phyloP scores from a whole-genome alignment of 768 basidiomycete genomes.

The Crucibulum laeve region DNA sequence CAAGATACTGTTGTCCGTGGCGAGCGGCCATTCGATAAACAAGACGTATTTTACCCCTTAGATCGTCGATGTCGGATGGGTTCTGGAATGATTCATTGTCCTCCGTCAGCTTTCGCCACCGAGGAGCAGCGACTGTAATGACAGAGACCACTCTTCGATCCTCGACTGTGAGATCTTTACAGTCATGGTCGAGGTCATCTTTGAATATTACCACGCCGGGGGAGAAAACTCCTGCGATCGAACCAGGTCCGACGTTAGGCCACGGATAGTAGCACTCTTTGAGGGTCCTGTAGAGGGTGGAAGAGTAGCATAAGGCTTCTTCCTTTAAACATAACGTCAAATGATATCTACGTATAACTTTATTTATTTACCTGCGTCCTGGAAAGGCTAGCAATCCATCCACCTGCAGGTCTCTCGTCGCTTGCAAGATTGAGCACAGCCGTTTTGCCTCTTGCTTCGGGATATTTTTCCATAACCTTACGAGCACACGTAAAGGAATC shows the following conservation, averaged over 20 bases:
- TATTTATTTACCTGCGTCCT: slow-evolving; percentile 24
- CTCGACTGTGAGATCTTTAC: slow-evolving; percentile 23
- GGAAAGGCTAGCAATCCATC: slow-evolving; percentile 22
- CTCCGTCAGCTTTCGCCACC: slow-evolving; percentile 22
- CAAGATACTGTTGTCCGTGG: slow-evolving; percentile 28
- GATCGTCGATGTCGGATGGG: slow-evolving; percentile 22
- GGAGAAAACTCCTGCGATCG: slow-evolving; percentile 35
- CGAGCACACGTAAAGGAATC: slow-evolving; percentile 35
- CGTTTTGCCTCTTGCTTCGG: slow-evolving; percentile 19
- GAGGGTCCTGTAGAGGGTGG: slow-evolving; percentile 38
- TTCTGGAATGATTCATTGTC: slow-evolving; percentile 17
- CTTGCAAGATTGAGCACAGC: slow-evolving; percentile 37
- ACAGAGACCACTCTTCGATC: slow-evolving; percentile 37
- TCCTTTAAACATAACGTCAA: slow-evolving; percentile 20
- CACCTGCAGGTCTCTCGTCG: slow-evolving; percentile 25
- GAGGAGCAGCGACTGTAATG: slow-evolving; percentile 41
- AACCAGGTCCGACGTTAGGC: slow-evolving; percentile 38
- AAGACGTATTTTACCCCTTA: slow-evolving; percentile 38
- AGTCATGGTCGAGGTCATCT: slow-evolving; percentile 38
- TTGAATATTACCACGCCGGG: slow-evolving; percentile 44
- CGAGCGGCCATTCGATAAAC: slow-evolving; percentile 39
- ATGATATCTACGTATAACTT: not conserved
- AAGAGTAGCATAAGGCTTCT: slow-evolving; percentile 45
- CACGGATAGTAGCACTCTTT: slow-evolving; percentile 38
- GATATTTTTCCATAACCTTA: slow-evolving; percentile 19